Conservation (phyloP, 164 flowering plant species). For the Santalum album region DNA sequence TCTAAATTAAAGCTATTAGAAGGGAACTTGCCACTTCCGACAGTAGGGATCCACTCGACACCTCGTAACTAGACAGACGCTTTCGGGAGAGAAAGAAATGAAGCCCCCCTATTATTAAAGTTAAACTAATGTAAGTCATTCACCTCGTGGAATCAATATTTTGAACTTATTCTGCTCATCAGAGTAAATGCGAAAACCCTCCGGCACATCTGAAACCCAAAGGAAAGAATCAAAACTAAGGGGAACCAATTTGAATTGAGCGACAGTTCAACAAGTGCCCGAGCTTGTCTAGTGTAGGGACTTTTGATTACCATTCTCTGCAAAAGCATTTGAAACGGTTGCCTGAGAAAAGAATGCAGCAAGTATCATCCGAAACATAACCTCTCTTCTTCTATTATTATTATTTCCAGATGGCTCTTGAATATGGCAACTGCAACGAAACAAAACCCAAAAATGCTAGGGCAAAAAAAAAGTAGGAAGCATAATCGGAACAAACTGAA, state of each 20-base stretch:
- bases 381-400: constrained; percentile 29
- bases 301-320: constrained; percentile 24
- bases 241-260: no score
- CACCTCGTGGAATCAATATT: constrained; percentile 71
- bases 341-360: constrained; percentile 30
- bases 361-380: constrained; percentile 27
- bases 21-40: no score
- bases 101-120: no score
- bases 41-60: no score
- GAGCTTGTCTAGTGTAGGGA: no score
- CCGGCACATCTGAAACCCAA: constrained; percentile 21
- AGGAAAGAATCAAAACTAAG: no score
- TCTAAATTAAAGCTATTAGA: no score
- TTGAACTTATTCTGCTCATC: constrained; percentile 74
- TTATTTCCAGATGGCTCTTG: background rate
- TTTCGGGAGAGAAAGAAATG: no score
- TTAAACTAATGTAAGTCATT: background rate
- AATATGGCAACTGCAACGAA: background rate
- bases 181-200: constrained; percentile 42
- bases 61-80: no score
- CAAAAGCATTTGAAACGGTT: constrained; percentile 25
- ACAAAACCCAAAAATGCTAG: no score
- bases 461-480: background rate
- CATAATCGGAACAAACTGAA: no score
- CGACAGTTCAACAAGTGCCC: no score